A percentile compares a stretch with the other conserved stretches of the same genome.
These are phyloP conservation scores for Colletotrichum tamarilloi DNA, from an alignment of 2,329 filamentous ascomycete genomes.

Conservation along the genomic window DNA sequence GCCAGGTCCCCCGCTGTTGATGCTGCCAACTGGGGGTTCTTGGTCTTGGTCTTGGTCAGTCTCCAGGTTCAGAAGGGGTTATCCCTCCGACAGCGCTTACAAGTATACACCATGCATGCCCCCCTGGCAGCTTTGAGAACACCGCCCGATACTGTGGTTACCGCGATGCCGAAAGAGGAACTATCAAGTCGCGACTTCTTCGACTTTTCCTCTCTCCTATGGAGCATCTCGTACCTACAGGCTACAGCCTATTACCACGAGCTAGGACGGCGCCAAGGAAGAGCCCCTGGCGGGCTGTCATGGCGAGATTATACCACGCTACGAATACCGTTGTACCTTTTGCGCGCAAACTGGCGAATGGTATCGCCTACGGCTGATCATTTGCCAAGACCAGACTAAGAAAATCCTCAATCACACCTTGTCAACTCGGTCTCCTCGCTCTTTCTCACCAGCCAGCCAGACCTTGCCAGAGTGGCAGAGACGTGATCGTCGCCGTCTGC, in stretches of 20 bases:
- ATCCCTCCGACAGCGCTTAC: not conserved
- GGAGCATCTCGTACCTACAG: not conserved
- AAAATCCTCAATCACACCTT: not conserved
- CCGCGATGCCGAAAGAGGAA: not conserved
- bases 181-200: not conserved
- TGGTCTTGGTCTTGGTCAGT: not conserved
- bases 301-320: not conserved
- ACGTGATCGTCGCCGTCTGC: not conserved
- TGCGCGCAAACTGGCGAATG: constrained; percentile 6
- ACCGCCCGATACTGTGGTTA: not conserved
- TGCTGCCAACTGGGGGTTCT: not conserved
- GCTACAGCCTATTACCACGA: not conserved
- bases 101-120: not conserved
- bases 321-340: not conserved
- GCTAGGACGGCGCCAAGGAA: not conserved
- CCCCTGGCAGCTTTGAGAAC: not conserved
- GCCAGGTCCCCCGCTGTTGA: not conserved
- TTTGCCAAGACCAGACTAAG: not conserved
- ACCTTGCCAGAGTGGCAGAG: too few relatives aligned
- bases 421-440: not conserved
- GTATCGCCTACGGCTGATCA: not conserved
- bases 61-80: not conserved
- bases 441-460: not conserved
- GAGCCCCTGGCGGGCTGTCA: not conserved
- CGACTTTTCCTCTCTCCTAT: not conserved